These are phyloP conservation scores for Ophiostoma sp. DNA, from an alignment of 2,329 filamentous ascomycete species.

Conservation along the genomic window DNA sequence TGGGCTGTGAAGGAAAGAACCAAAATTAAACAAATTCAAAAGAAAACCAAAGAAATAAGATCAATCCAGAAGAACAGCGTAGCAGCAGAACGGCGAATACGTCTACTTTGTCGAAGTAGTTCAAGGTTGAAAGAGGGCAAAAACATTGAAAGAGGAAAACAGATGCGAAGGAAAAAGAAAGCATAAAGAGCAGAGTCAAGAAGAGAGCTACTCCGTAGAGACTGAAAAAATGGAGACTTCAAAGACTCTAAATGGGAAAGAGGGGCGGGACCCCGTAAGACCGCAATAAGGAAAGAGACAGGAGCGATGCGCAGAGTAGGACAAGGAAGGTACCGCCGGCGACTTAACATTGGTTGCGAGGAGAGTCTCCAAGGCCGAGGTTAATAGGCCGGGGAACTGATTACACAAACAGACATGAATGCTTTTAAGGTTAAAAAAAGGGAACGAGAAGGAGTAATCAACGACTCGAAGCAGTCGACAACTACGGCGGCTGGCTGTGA, in stretches of 20 bases:
- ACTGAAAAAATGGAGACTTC: neutral
- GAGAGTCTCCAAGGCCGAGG: neutral
- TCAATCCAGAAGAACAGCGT: neutral
- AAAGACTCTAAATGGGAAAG: neutral
- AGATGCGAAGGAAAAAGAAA: neutral
- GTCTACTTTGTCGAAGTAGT: neutral
- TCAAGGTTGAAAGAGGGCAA: neutral
- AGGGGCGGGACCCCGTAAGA: slow-evolving; percentile 8
- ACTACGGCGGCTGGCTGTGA: neutral
- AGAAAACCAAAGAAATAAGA: neutral
- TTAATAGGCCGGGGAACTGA: neutral
- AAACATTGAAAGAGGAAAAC: slow-evolving; percentile 1
- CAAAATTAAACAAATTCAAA: neutral
- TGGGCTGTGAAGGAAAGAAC: neutral
- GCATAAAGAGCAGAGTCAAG: neutral
- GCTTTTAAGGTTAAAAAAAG: neutral
- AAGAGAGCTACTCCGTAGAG: slow-evolving; percentile 1
- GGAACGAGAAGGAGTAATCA: neutral
- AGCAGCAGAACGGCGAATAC: neutral
- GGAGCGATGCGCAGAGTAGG: neutral
- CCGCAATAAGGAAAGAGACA: neutral
- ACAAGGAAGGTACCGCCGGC: neutral
- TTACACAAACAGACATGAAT: neutral
- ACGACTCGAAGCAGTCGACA: neutral
- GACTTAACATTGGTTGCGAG: neutral